A percentile compares a stretch with the other conserved stretches of the same genome.
phyloP scores from a whole-genome alignment of 2,329 filamentous ascomycete genomes.

The Penicillium verrucosum region DNA sequence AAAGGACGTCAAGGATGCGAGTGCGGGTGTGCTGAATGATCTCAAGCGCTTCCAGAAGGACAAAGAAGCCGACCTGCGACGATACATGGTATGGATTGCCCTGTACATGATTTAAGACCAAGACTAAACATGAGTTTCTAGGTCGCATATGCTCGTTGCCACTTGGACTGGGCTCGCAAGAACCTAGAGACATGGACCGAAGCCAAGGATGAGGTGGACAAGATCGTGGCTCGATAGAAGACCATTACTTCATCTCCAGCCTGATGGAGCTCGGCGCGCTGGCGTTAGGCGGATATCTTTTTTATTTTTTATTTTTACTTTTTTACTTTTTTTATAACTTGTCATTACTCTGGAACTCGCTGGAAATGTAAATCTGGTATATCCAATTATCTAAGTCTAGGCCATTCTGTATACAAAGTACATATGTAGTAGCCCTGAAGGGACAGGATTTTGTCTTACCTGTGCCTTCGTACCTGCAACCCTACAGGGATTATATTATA shows the following conservation, averaged over 20 bases:
- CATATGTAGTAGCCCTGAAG: not conserved
- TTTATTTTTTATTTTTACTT: not conserved
- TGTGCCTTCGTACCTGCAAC: not conserved
- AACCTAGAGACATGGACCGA: slow-evolving; percentile 92
- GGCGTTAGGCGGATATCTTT: slow-evolving; percentile 1
- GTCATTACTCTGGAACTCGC: not conserved
- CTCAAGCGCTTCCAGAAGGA: slow-evolving; percentile 89
- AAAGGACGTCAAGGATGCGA: slow-evolving; percentile 90
- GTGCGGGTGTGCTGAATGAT: slow-evolving; percentile 80
- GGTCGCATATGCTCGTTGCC: slow-evolving; percentile 88
- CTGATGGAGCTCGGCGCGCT: not conserved
- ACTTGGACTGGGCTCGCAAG: slow-evolving; percentile 91
- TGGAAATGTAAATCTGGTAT: not conserved
- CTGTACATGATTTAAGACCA: not conserved
- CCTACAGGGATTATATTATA: not conserved
- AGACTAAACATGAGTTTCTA: slow-evolving; percentile 38
- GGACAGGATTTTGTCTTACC: not conserved
- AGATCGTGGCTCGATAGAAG: slow-evolving; percentile 60
- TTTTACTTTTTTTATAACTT: not conserved
- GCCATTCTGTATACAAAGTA: not conserved
- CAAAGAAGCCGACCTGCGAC: slow-evolving; percentile 89
- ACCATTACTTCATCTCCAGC: not conserved
- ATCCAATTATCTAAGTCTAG: not conserved
- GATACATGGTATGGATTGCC: slow-evolving; percentile 78
- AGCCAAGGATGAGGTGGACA: slow-evolving; percentile 78